Conservation (phyloP, 805 yeast genomes). For the Tetrapisispora iriomotensis region DNA sequence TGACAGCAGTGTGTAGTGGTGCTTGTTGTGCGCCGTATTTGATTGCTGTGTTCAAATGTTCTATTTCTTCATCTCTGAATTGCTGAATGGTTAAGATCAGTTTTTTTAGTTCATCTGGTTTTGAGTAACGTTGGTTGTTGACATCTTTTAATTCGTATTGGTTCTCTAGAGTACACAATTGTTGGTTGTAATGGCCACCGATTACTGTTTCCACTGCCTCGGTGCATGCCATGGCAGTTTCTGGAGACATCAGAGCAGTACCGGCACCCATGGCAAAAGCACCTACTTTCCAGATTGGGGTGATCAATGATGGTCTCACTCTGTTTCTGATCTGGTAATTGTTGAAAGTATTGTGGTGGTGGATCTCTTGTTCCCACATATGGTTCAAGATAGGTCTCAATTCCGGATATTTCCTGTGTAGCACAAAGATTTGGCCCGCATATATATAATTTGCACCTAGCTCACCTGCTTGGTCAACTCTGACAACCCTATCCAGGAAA, state of each 20-base stretch:
- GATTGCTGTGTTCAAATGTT: slow-evolving; percentile 89
- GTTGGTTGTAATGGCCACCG: slow-evolving; percentile 91
- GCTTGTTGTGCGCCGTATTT: slow-evolving; percentile 89
- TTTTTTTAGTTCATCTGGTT: slow-evolving; percentile 41
- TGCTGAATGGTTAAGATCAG: slow-evolving; percentile 55
- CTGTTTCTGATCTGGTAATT: slow-evolving; percentile 61
- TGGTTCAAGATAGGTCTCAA: slow-evolving; percentile 74
- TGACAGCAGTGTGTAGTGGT: slow-evolving; percentile 78
- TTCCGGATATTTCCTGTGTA: slow-evolving; percentile 61
- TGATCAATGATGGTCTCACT: slow-evolving; percentile 82
- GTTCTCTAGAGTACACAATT: slow-evolving; percentile 64
- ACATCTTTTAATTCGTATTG: slow-evolving; percentile 44
- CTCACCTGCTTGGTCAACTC: slow-evolving; percentile 98
- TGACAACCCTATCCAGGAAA: slow-evolving; percentile 58
- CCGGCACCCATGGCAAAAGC: slow-evolving; percentile 80
- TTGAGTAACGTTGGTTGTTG: slow-evolving; percentile 10
- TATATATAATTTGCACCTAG: slow-evolving; percentile 91
- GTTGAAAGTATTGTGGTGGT: slow-evolving; percentile 82
- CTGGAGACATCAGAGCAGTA: slow-evolving; percentile 80
- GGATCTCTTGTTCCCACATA: slow-evolving; percentile 98
- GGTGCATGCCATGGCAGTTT: slow-evolving; percentile 99
- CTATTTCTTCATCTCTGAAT: slow-evolving; percentile 90
- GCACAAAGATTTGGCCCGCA: slow-evolving; percentile 76
- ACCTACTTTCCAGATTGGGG: slow-evolving; percentile 90
- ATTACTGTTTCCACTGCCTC: slow-evolving; percentile 98